Evolutionary conservation across 2,329 filamentous ascomycete species (phyloP).

Genomic region (Ophiostoma perfectum): DNA sequence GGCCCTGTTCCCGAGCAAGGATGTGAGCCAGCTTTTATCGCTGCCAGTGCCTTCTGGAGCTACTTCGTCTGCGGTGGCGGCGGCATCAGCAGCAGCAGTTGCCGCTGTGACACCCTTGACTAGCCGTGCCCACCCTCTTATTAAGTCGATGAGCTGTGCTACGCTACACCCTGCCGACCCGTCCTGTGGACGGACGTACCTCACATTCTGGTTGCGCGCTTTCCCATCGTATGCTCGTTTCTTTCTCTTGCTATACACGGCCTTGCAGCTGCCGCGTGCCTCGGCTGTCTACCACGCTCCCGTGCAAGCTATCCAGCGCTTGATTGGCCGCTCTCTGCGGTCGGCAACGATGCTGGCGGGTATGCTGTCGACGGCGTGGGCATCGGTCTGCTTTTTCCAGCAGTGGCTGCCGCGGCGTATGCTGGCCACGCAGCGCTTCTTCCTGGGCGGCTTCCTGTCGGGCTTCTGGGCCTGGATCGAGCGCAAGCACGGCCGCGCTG

Average conservation of each 20-base stretch:
- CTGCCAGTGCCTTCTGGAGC: constrained; percentile 84
- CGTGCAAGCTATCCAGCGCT: constrained; percentile 56
- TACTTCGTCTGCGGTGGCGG: constrained; percentile 39
- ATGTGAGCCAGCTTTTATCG: constrained; percentile 49
- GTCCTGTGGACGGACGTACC: constrained; percentile 78
- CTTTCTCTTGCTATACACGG: constrained; percentile 68
- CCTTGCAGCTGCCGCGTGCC: constrained; percentile 64
- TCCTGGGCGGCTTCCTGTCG: constrained; percentile 78
- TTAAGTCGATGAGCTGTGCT: constrained; percentile 80
- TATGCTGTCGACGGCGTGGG: constrained; percentile 83
- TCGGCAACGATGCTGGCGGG: constrained; percentile 74
- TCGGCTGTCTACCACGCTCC: constrained; percentile 61
- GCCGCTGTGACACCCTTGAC: constrained; percentile 68
- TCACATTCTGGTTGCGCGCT: constrained; percentile 79
- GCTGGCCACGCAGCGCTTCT: constrained; percentile 79
- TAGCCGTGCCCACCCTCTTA: constrained; percentile 78
- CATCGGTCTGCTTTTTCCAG: constrained; percentile 83
- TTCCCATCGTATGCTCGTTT: constrained; percentile 75
- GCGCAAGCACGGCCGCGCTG: constrained; percentile 54
- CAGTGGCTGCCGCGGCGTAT: constrained; percentile 66
- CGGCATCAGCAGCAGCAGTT: constrained; percentile 44
- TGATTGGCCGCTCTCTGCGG: constrained; percentile 65
- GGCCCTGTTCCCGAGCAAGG: constrained; percentile 72
- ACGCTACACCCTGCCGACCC: constrained; percentile 82
- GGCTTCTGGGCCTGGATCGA: constrained; percentile 82